Conservation (phyloP, 176 grass and related monocot species). For the Triticum urartu region DNA sequence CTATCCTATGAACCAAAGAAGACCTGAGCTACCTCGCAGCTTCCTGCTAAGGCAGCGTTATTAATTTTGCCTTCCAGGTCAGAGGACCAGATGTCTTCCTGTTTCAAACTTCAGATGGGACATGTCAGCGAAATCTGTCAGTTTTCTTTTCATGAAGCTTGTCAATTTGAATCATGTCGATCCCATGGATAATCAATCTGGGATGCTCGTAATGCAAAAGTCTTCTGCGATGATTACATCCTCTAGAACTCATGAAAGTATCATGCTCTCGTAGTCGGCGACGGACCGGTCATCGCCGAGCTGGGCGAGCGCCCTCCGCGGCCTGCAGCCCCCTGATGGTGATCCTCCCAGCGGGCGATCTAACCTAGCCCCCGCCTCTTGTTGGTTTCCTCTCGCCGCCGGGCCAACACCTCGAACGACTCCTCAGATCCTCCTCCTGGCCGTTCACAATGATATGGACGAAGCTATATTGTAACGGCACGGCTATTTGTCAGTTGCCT, state of each 20-base stretch:
- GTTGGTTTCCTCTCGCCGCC: too few relatives aligned
- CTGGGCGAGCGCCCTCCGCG: slow-evolving; percentile 57
- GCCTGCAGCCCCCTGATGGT: slow-evolving; percentile 47
- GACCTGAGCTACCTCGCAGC: neutral
- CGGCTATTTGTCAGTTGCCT: too few relatives aligned
- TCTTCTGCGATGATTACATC: too few relatives aligned
- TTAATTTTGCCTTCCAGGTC: neutral
- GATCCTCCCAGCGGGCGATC: slow-evolving; percentile 52
- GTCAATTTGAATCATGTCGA: too few relatives aligned
- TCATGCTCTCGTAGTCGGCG: slow-evolving; percentile 74
- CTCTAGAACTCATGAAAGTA: slow-evolving; percentile 71
- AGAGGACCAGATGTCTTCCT: neutral
- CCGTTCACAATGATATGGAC: neutral
- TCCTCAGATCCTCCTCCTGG: slow-evolving; percentile 62
- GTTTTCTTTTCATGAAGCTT: neutral
- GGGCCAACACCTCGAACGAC: slow-evolving; percentile 76
- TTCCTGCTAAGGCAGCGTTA: neutral
- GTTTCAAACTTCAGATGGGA: neutral
- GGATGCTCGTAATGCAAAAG: too few relatives aligned
- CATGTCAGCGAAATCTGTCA: neutral
- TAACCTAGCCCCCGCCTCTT: too few relatives aligned
- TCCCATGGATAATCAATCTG: too few relatives aligned
- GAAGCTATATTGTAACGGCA: too few relatives aligned
- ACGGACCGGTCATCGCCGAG: slow-evolving; percentile 73
- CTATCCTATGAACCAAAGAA: too few relatives aligned